These are phyloP conservation scores for Sutorius eximius DNA, from an alignment of 1,284 basidiomycete genomes.

Conservation along the genomic window DNA sequence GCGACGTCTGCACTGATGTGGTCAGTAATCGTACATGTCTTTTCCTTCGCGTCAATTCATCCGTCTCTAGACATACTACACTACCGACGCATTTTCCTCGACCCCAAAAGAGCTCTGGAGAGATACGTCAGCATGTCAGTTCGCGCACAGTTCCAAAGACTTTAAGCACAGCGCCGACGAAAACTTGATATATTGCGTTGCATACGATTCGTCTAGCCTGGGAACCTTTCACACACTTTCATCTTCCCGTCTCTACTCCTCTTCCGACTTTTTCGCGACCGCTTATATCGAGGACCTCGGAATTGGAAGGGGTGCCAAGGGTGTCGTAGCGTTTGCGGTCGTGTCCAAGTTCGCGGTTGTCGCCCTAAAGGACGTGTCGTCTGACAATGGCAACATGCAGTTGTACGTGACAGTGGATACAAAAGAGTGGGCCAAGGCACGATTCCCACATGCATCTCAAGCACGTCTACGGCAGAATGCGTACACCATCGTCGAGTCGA, in stretches of 20 bases:
- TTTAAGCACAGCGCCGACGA: constrained; percentile 73
- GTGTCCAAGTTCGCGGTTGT: constrained; percentile 90
- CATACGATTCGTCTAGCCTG: constrained; percentile 62
- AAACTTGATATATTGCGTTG: constrained; percentile 85
- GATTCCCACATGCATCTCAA: constrained; percentile 83
- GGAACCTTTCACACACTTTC: constrained; percentile 54
- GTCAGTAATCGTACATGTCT: constrained; percentile 38
- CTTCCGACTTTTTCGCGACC: constrained; percentile 76
- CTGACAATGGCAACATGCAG: constrained; percentile 68
- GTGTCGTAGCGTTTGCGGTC: constrained; percentile 86
- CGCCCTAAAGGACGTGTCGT: constrained; percentile 68
- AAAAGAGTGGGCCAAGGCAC: constrained; percentile 76
- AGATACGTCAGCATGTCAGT: constrained; percentile 78
- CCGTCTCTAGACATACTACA: constrained; percentile 70
- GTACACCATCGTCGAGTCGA: constrained; percentile 95
- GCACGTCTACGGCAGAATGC: constrained; percentile 83
- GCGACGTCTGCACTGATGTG: constrained; percentile 73
- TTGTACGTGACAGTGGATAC: constrained; percentile 86
- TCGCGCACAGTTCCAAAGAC: constrained; percentile 80
- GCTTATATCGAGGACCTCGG: constrained; percentile 78
- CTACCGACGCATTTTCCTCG: constrained; percentile 75
- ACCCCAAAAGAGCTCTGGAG: constrained; percentile 57
- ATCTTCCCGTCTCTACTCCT: constrained; percentile 76
- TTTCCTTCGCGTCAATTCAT: constrained; percentile 8
- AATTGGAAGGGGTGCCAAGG: constrained; percentile 78